A percentile compares a stretch with the other conserved stretches of the same genome.
Conservation (phyloP, 257 asterid genomes). For the Nicotiana tomentosiformis region DNA sequence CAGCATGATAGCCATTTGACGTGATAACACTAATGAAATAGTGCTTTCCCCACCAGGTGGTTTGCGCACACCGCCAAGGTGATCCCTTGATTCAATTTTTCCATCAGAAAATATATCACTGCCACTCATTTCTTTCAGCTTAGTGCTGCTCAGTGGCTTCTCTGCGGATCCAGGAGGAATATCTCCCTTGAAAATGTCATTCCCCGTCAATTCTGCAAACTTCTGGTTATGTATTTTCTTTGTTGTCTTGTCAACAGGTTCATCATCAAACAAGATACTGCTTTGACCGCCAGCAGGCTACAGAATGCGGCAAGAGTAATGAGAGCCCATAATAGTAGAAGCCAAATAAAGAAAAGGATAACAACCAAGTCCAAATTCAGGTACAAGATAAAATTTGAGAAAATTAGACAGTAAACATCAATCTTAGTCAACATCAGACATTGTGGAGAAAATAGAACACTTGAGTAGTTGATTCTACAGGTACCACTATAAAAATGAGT, state of each 20-base stretch:
- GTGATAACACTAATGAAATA: slow-evolving; percentile 57
- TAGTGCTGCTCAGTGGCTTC: slow-evolving; percentile 71
- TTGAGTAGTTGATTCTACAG: background rate
- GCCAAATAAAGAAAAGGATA: background rate
- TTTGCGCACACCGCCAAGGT: slow-evolving; percentile 79
- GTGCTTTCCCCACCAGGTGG: slow-evolving; percentile 95
- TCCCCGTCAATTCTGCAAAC: slow-evolving; percentile 82
- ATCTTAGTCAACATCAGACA: background rate
- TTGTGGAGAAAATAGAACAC: background rate
- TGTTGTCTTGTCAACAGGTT: slow-evolving; percentile 51
- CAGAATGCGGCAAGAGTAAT: background rate
- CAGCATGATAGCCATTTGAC: background rate
- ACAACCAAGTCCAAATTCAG: too few species aligned
- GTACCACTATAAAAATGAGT: background rate
- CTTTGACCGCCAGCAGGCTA: slow-evolving; percentile 98
- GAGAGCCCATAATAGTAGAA: background rate
- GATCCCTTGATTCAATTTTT: slow-evolving; percentile 65
- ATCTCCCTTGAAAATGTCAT: slow-evolving; percentile 87
- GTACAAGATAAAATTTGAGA: too few species aligned
- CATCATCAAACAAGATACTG: slow-evolving; percentile 71
- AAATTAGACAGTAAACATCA: background rate
- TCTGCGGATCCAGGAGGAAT: slow-evolving; percentile 66
- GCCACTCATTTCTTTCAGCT: slow-evolving; percentile 87
- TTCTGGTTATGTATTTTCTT: slow-evolving; percentile 83
- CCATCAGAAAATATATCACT: slow-evolving; percentile 76